phyloP scores from a whole-genome alignment of 129 eudicot species.

The Erigeron canadensis region DNA sequence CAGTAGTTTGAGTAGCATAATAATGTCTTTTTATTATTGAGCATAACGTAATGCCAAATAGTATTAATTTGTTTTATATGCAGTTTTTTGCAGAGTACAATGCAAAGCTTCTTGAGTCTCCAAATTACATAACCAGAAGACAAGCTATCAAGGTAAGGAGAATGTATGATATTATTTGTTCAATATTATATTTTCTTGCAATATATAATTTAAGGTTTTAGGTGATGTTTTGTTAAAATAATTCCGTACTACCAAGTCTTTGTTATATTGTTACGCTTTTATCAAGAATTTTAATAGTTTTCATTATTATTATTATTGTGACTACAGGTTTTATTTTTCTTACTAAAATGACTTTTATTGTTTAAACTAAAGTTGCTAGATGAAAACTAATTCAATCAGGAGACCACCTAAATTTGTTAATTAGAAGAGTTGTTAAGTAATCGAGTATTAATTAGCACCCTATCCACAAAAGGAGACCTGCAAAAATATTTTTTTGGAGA shows the following conservation, averaged over 20 bases:
- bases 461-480: no score
- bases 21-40: background rate
- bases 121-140: slow-evolving; percentile 84
- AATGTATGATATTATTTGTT: background rate
- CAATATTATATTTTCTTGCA: background rate
- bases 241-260: background rate
- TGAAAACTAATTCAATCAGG: no score
- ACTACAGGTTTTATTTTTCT: no score
- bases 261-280: background rate
- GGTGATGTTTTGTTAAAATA: background rate
- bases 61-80: background rate
- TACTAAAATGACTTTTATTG: no score
- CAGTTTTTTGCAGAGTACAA: slow-evolving; percentile 91
- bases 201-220: background rate
- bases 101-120: slow-evolving; percentile 85
- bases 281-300: background rate
- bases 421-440: no score
- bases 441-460: no score
- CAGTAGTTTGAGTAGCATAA: background rate
- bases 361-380: no score
- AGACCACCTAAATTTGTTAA: no score
- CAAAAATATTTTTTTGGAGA: no score
- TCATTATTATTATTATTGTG: background rate
- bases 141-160: slow-evolving; percentile 79
- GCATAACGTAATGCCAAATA: background rate